These are phyloP conservation scores for Balakata baccata DNA, from an alignment of 345 rosid species.

Conservation along the genomic window DNA sequence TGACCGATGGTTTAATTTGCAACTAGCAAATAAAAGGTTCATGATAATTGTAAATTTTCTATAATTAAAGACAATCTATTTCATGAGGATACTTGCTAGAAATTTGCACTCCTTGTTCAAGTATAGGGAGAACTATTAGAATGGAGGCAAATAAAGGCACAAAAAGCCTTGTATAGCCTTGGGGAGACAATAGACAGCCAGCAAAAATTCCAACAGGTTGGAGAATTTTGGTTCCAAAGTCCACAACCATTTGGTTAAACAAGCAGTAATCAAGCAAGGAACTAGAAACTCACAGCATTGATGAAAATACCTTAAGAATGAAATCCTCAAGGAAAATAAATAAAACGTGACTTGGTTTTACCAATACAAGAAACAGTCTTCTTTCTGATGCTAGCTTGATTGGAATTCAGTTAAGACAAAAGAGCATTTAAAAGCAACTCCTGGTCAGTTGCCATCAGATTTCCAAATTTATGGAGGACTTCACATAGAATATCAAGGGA, in stretches of 20 bases:
- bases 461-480: conserved; percentile 92
- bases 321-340: neutral
- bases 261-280: neutral
- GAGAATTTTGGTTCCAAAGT: neutral
- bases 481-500: conserved; percentile 95
- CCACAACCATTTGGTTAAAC: neutral
- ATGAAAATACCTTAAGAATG: neutral
- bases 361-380: conserved; percentile 92
- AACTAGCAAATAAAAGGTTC: neutral
- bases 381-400: conserved; percentile 88
- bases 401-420: conserved; percentile 69
- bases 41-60: neutral
- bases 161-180: neutral
- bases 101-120: conserved; percentile 1
- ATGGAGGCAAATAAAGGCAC: neutral
- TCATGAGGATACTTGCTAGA: neutral
- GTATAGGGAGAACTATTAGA: neutral
- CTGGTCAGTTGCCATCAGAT: conserved; percentile 69
- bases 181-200: neutral
- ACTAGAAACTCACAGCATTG: no score
- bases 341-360: conserved; percentile 32
- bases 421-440: conserved; percentile 68
- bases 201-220: neutral
- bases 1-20: neutral
- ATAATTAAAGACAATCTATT: no score